These are phyloP conservation scores for Ceratobasidium sp. DNA, from an alignment of 1,284 basidiomycete species.

Conservation along the genomic window DNA sequence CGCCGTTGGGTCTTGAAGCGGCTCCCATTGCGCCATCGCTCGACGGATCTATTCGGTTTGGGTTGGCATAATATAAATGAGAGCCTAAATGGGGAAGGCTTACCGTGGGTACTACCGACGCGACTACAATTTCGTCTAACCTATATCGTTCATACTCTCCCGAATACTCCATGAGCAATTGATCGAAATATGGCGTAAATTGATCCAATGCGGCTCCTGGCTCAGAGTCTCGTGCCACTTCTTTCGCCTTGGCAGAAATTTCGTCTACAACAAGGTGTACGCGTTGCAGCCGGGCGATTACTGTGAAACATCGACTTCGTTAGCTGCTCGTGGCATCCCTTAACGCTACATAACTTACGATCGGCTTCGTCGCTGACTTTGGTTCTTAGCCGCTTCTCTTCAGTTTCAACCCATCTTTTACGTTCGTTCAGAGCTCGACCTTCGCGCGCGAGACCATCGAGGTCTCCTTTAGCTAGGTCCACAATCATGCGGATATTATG, in stretches of 20 bases:
- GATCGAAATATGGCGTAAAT: slow-evolving; percentile 78
- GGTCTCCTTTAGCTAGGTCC: slow-evolving; percentile 82
- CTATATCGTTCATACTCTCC: slow-evolving; percentile 83
- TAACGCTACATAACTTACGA: slow-evolving; percentile 62
- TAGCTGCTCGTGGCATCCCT: slow-evolving; percentile 10
- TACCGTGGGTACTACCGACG: slow-evolving; percentile 84
- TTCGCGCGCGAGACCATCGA: slow-evolving; percentile 90
- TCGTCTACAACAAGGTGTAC: slow-evolving; percentile 79
- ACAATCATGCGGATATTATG: slow-evolving; percentile 93
- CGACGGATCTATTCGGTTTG: slow-evolving; percentile 65
- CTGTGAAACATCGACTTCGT: slow-evolving; percentile 59
- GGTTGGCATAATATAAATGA: background rate
- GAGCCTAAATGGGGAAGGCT: slow-evolving; percentile 52
- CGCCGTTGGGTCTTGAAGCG: slow-evolving; percentile 74
- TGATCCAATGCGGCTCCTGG: slow-evolving; percentile 69
- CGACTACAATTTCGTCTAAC: slow-evolving; percentile 93
- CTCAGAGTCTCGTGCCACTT: slow-evolving; percentile 72
- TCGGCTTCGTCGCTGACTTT: slow-evolving; percentile 80
- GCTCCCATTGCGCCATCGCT: slow-evolving; percentile 77
- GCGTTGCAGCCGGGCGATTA: slow-evolving; percentile 80
- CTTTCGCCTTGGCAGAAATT: slow-evolving; percentile 73
- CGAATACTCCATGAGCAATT: slow-evolving; percentile 77
- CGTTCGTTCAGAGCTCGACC: slow-evolving; percentile 85
- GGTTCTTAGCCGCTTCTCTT: slow-evolving; percentile 76
- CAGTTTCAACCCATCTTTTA: slow-evolving; percentile 78